A percentile compares a stretch with the other conserved stretches of the same genome.
These are phyloP conservation scores for Coemansia sp. DNA, from an alignment of 192 early-diverging fungal species.

Conservation along the genomic window DNA sequence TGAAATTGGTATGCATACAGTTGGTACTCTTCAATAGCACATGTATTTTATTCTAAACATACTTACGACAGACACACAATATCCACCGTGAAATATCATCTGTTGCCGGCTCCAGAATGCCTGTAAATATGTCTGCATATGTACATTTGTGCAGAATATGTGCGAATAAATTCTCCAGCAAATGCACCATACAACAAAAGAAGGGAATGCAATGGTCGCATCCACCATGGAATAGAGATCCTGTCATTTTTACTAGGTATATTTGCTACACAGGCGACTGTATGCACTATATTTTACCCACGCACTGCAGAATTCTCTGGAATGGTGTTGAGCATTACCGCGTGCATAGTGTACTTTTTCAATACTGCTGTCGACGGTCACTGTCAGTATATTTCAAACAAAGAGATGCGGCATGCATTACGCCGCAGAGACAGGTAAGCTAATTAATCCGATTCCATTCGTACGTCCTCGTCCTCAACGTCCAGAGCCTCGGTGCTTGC, in stretches of 20 bases:
- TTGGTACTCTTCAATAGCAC: not conserved
- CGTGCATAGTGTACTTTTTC: not conserved
- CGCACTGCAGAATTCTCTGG: not conserved
- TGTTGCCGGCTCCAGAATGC: not conserved
- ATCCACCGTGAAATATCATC: not conserved
- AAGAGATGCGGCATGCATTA: not conserved
- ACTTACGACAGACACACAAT: too few relatives aligned
- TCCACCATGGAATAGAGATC: not conserved
- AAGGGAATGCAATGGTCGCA: not conserved
- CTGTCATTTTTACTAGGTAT: not conserved
- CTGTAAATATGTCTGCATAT: not conserved
- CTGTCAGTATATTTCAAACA: not conserved
- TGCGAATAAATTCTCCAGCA: not conserved
- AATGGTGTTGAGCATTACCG: not conserved
- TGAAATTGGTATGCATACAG: not conserved
- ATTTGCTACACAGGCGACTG: not conserved
- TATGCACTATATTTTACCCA: not conserved
- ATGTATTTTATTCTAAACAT: not conserved
- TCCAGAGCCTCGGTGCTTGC: slow-evolving; percentile 3
- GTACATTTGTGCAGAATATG: not conserved
- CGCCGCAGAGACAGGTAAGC: not conserved
- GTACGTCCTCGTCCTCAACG: slow-evolving; percentile 10
- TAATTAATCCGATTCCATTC: slow-evolving; percentile 30
- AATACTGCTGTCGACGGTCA: not conserved
- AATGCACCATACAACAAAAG: not conserved